Percentiles rank a stretch among this genome's conserved stretches.
Conservation (phyloP, 768 basidiomycete species). For the Hygrocybe punicea region DNA sequence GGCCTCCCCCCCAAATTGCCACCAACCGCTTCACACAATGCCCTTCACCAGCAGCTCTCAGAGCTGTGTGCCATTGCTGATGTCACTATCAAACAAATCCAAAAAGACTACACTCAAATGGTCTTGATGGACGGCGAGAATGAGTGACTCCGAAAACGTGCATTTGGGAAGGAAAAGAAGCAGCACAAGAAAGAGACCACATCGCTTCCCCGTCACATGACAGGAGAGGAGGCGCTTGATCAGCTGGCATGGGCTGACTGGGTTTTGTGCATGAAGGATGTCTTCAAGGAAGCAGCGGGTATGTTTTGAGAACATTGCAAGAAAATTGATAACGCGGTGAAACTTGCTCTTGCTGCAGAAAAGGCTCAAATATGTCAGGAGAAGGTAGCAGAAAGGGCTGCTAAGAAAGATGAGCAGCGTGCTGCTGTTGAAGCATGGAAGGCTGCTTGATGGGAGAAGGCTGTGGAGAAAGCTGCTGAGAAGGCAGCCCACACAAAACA, state of each 20-base stretch:
- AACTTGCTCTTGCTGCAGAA: neutral
- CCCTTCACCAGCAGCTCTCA: neutral
- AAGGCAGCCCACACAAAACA: no score
- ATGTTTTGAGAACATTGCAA: neutral
- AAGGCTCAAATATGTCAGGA: neutral
- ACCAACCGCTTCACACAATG: neutral
- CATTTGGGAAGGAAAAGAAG: neutral
- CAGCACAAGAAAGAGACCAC: neutral
- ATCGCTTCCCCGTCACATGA: slow-evolving; percentile 1
- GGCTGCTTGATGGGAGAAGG: no score
- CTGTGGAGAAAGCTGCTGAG: no score
- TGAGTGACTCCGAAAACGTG: neutral
- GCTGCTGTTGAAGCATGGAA: no score
- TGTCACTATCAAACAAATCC: neutral
- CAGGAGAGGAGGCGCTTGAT: neutral
- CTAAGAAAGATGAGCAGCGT: no score
- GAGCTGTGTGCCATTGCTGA: neutral
- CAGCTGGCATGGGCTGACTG: neutral
- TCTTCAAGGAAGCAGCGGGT: neutral
- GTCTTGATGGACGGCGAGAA: slow-evolving; percentile 1
- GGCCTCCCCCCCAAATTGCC: neutral
- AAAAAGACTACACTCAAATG: neutral
- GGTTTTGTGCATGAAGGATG: neutral
- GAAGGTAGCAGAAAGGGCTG: no score
- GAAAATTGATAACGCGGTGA: neutral